Base-by-base conservation (phyloP, 139 green algal species). In the Volvox africanus region DNA sequence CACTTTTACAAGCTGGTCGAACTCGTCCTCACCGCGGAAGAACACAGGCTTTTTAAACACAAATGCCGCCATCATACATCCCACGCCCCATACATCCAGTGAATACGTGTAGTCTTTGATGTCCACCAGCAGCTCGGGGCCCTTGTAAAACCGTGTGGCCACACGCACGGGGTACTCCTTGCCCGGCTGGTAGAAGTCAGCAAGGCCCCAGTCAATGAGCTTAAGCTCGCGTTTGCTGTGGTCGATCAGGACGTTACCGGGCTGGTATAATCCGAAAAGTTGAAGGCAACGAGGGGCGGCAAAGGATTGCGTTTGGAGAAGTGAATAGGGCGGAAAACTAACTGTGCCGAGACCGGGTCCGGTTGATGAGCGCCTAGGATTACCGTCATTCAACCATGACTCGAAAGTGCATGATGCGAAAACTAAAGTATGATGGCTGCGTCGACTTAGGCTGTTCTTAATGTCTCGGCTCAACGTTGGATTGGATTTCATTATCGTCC, bases 201-300 rank as follows among this genome's bases (percentile, higher is more conserved):
- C 98, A 14, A 99, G 94, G 36, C 98, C 98, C 98, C 98, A 99
- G 94, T 99, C 98, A 85, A 99, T 99, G 71, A 99, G 96, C 75
- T 97, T 94, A 85, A 99, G 94, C 94, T 99, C 90, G 26, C 95
- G 93, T 92, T 96, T 94, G 73, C 95, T 93, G 93, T 99, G 98
- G 93, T 99, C 98, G 89, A 99, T 99, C 94, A 99, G 86, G 79
- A 97, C 94, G 91, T 98, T 99, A 90, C 97, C 97, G 16, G 96
- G 97, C 94, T 92, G 81, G 11, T 61, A 14, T 80, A 9, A 55
- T 55, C 44, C 44, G 44, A 55, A 55, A 55, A 55, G 44, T 55
- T 14, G 44, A 55, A 73, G 65, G 21, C 24, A 73, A 85, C 61
- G 77, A 26, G 28, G 24, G n/a, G 81, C 11, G 62, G 12, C n/a